Conservation (phyloP, 2,329 filamentous ascomycete genomes). For the Trichophyton simii region DNA sequence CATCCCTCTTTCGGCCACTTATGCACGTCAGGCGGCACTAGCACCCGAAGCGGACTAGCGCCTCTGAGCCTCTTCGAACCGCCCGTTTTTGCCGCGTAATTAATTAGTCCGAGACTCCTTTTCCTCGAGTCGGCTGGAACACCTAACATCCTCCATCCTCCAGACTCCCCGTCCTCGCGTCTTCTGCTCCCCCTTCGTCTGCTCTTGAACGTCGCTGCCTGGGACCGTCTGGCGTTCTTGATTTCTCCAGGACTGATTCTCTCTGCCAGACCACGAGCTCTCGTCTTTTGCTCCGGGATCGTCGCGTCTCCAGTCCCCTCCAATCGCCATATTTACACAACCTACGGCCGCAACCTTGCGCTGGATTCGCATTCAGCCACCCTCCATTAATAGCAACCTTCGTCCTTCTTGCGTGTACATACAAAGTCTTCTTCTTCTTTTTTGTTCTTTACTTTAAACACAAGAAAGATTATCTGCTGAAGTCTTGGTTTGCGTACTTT, state of each 20-base stretch:
- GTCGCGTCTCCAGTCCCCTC: not conserved
- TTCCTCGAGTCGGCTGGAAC: not conserved
- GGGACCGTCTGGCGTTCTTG: not conserved
- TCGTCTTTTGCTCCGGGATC: not conserved
- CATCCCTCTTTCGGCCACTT: too few species aligned
- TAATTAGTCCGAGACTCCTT: not conserved
- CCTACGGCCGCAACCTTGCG: not conserved
- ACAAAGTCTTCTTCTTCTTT: not conserved
- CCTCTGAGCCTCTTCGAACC: not conserved
- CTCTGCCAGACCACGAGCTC: not conserved
- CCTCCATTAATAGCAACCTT: not conserved
- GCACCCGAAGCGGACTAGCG: not conserved
- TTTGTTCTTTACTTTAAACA: not conserved
- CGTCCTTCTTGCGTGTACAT: not conserved
- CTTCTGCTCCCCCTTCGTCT: not conserved
- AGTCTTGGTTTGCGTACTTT: not conserved
- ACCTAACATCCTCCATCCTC: not conserved
- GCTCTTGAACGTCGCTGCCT: not conserved
- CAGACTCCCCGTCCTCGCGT: not conserved
- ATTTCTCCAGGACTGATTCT: not conserved
- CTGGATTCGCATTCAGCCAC: slow-evolving; percentile 1
- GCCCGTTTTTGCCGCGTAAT: slow-evolving; percentile 4
- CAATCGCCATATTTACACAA: not conserved
- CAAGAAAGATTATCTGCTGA: not conserved
- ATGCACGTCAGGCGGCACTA: not conserved